These are phyloP conservation scores for Fusarium concolor DNA, from an alignment of 2,329 filamentous ascomycete species.

Conservation along the genomic window DNA sequence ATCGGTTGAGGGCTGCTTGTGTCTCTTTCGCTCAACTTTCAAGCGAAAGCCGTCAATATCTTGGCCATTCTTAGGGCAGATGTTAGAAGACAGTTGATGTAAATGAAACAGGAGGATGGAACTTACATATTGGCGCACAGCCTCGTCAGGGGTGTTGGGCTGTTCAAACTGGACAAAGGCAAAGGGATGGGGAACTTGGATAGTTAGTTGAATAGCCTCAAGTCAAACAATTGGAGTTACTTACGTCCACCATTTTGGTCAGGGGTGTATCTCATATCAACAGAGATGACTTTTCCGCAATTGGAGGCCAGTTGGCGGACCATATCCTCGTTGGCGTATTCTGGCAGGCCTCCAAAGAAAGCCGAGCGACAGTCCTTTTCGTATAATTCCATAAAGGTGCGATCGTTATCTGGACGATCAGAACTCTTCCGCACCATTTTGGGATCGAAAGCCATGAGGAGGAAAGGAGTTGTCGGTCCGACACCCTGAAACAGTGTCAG, in stretches of 20 bases:
- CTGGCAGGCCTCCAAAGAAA: constrained; percentile 61
- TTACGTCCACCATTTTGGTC: constrained; percentile 23
- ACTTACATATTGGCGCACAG: constrained; percentile 54
- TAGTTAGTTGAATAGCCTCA: constrained; percentile 24
- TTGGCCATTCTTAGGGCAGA: constrained; percentile 48
- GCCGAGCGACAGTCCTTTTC: constrained; percentile 60
- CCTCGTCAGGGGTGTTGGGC: constrained; percentile 53
- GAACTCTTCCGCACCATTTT: constrained; percentile 20
- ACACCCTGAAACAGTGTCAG: neutral
- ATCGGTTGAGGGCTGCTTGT: constrained; percentile 31
- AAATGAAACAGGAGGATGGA: neutral
- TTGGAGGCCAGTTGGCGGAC: constrained; percentile 53
- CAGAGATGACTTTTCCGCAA: constrained; percentile 52
- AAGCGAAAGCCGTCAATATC: constrained; percentile 49
- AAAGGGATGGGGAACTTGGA: constrained; percentile 42
- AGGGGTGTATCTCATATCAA: constrained; percentile 13
- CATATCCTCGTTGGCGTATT: constrained; percentile 50
- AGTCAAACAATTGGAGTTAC: neutral
- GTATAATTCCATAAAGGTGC: constrained; percentile 48
- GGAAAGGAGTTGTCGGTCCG: neutral
- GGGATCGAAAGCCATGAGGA: constrained; percentile 21
- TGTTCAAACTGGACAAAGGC: constrained; percentile 56
- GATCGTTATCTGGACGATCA: constrained; percentile 9
- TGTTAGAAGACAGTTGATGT: neutral
- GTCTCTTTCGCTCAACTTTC: constrained; percentile 55